These are phyloP conservation scores for Jackrogersella minutella DNA, from an alignment of 495 filamentous ascomycete species.

Conservation along the genomic window DNA sequence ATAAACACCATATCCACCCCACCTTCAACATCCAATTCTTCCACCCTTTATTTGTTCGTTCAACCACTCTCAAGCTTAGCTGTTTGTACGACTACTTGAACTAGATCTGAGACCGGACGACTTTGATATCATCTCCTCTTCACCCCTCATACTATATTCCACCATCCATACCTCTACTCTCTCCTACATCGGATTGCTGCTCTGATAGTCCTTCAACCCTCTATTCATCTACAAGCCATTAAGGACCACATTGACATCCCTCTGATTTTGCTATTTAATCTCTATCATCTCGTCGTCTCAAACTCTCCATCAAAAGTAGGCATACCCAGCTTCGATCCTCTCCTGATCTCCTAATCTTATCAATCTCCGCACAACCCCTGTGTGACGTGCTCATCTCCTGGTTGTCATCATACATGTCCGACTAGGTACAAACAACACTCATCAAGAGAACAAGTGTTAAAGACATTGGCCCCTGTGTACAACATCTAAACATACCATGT, in stretches of 20 bases:
- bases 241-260: slow-evolving; percentile 10
- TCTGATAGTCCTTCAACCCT: slow-evolving; percentile 3
- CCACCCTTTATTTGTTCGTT: slow-evolving; percentile 32
- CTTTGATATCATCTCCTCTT: slow-evolving; percentile 30
- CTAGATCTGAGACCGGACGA: slow-evolving; percentile 26
- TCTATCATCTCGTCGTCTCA: neutral
- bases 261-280: slow-evolving; percentile 5
- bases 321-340: slow-evolving; percentile 7
- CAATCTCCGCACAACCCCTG: slow-evolving; percentile 21
- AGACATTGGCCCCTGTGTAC: neutral
- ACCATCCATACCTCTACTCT: slow-evolving; percentile 12
- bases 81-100: slow-evolving; percentile 24
- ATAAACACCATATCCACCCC: slow-evolving; percentile 29
- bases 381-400: slow-evolving; percentile 25
- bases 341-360: slow-evolving; percentile 4
- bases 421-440: slow-evolving; percentile 18
- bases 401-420: slow-evolving; percentile 4
- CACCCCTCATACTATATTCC: slow-evolving; percentile 2
- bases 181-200: neutral
- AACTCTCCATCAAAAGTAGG: slow-evolving; percentile 38
- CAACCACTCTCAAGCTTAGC: slow-evolving; percentile 11
- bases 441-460: slow-evolving; percentile 2
- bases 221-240: slow-evolving; percentile 17
- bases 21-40: slow-evolving; percentile 15
- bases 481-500: neutral